These are phyloP conservation scores for Blastobotrys indianensis DNA, from an alignment of 1,139 yeast species.

Conservation along the genomic window DNA sequence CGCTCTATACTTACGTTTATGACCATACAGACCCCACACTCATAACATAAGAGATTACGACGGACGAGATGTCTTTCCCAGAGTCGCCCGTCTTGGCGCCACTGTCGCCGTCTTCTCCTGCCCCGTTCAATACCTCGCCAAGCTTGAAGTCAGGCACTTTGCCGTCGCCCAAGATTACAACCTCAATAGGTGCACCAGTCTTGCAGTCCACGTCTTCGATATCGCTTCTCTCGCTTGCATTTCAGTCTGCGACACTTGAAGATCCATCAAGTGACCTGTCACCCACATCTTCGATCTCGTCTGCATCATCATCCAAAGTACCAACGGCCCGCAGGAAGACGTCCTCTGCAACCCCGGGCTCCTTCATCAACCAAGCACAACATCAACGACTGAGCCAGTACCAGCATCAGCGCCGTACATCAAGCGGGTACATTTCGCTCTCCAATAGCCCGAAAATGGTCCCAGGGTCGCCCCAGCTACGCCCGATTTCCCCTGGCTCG, in stretches of 20 bases:
- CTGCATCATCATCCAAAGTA: neutral
- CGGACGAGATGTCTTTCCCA: neutral
- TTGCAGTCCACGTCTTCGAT: conserved; percentile 6
- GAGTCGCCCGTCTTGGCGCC: conserved; percentile 8
- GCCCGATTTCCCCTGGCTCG: conserved; percentile 3
- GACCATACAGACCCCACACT: no score
- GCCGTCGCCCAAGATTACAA: neutral
- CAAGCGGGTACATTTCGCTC: no score
- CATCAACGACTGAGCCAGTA: neutral
- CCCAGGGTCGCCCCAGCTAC: conserved; percentile 5
- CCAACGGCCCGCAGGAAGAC: no score
- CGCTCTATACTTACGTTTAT: no score
- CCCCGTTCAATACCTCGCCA: neutral
- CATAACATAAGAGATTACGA: neutral
- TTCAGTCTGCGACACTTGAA: neutral
- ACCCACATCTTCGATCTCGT: neutral
- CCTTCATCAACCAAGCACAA: neutral
- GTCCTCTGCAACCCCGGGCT: neutral
- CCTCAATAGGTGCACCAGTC: neutral
- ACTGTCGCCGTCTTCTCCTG: conserved; percentile 5
- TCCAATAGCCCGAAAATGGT: neutral
- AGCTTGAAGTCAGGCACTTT: neutral
- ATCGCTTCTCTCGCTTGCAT: conserved; percentile 6
- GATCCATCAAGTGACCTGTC: no score
- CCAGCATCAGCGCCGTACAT: neutral